Evolutionary conservation across 2,329 filamentous ascomycete species (phyloP), one percentile per base, ranked within the genome.

Genomic region (Epichloe gansuensis): DNA sequence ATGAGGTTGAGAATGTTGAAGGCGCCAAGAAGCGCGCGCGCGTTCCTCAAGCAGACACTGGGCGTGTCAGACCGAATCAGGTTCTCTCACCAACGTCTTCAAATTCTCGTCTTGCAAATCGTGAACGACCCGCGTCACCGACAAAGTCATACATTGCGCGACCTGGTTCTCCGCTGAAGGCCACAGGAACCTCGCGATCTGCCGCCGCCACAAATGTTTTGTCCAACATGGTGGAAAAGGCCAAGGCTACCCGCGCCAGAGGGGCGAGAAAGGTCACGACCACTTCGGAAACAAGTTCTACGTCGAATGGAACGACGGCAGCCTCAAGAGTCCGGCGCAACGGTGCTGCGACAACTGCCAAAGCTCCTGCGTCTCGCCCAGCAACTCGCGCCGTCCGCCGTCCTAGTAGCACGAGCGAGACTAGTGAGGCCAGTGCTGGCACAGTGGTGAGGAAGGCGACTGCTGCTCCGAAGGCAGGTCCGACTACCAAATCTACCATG

Each of bases 41-140:
- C 44, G 66, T 68, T 11, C 66, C 68, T 52, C 72, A 68, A 21
- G 70, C 69, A 53, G 73, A 69, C 27, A 56, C 66, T 55, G 60
- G 68, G 58, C 54, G 55, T 47, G 60, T 67, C 41, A 64, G 64
- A 57, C 66, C 78, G 55, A 69, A 75, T 48, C 75, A 85, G 65
- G 77, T 94, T 39, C 74, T 95, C 3, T 95, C 89, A 1, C 89
- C 89, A 2, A 85, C 87, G 50, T 90, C 87, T 0, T 84, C 85
- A 53, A 95, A 95, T 63, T 85, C 86, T 5, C 81, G 87, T 49
- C 75, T 85, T 15, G 71, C 58, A 53, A 64, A 66, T 21, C 77
- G 80, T 47, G 71, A 66, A 57, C 66, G 72, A 8, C 68, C 71
- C 2, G 62, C 64, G 5, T 78, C 80, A n/a, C 75, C 78, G 13